Percentiles rank a stretch among this genome's conserved stretches.
Conservation (phyloP, 192 early-diverging fungal genomes). For the Backusella psychrophila region DNA sequence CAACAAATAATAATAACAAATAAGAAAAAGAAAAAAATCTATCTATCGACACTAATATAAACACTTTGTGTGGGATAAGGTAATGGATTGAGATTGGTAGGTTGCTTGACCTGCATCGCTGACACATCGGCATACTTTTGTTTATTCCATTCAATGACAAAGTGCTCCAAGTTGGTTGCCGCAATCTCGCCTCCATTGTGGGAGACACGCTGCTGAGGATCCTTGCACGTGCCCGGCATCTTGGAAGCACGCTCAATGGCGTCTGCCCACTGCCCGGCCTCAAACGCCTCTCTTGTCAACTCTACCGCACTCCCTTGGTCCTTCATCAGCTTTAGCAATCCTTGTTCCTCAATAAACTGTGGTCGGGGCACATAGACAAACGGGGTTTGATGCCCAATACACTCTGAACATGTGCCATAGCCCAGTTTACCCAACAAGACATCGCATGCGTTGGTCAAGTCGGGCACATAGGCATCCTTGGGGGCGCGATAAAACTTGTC, state of each 20-base stretch:
- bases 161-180: slow-evolving; percentile 29
- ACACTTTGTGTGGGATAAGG: background rate
- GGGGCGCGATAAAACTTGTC: slow-evolving; percentile 48
- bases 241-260: slow-evolving; percentile 42
- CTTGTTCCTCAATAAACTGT: slow-evolving; percentile 60
- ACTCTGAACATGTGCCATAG: slow-evolving; percentile 64
- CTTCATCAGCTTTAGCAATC: slow-evolving; percentile 53
- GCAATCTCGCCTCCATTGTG: slow-evolving; percentile 47
- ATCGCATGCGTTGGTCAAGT: slow-evolving; percentile 56
- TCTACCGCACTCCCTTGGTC: slow-evolving; percentile 54
- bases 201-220: slow-evolving; percentile 22
- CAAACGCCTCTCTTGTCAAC: slow-evolving; percentile 53
- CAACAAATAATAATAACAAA: background rate
- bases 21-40: background rate
- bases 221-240: slow-evolving; percentile 26
- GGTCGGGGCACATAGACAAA: slow-evolving; percentile 60
- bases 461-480: slow-evolving; percentile 58
- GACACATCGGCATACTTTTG: background rate
- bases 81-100: background rate
- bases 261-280: slow-evolving; percentile 49
- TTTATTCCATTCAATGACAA: slow-evolving; percentile 36
- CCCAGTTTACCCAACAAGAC: slow-evolving; percentile 63
- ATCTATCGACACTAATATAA: slow-evolving; percentile 1
- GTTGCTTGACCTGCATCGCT: background rate
- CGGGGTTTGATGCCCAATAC: slow-evolving; percentile 54